Percentiles rank a stretch among this genome's conserved stretches.
Evolutionary conservation across 2,329 filamentous ascomycete species (phyloP).

Genomic region (Penicillium sp.): DNA sequence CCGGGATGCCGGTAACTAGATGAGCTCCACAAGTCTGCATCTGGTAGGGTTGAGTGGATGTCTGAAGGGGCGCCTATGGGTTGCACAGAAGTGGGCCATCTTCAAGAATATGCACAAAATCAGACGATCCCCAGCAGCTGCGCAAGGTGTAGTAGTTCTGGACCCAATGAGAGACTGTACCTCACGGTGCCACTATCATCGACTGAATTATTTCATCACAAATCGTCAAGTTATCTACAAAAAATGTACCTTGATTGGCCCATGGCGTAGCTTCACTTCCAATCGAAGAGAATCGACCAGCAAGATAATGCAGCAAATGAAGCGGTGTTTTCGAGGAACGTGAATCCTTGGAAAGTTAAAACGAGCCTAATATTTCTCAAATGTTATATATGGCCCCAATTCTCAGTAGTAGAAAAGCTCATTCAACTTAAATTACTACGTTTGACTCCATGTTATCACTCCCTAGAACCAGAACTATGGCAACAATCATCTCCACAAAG

Average conservation of each 20-base stretch:
- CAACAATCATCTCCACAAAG: slow-evolving; percentile 1
- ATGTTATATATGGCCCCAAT: not conserved
- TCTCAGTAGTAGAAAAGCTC: not conserved
- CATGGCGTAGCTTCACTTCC: not conserved
- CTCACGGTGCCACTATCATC: not conserved
- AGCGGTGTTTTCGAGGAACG: not conserved
- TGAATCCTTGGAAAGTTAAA: not conserved
- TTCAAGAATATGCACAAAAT: not conserved
- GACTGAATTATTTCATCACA: not conserved
- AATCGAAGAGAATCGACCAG: not conserved
- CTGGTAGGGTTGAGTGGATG: not conserved
- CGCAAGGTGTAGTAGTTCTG: not conserved
- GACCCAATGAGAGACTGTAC: not conserved
- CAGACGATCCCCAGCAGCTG: not conserved
- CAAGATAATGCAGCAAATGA: not conserved
- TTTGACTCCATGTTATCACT: not conserved
- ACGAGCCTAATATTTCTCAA: not conserved
- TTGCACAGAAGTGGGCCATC: not conserved
- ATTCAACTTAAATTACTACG: not conserved
- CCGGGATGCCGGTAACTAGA: not conserved
- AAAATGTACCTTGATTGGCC: not conserved
- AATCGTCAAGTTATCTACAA: not conserved
- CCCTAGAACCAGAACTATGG: not conserved
- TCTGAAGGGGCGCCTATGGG: not conserved
- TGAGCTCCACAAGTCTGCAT: not conserved